Conservation (phyloP, 352 stramenopile genomes). For the Globisporangium parvum region DNA sequence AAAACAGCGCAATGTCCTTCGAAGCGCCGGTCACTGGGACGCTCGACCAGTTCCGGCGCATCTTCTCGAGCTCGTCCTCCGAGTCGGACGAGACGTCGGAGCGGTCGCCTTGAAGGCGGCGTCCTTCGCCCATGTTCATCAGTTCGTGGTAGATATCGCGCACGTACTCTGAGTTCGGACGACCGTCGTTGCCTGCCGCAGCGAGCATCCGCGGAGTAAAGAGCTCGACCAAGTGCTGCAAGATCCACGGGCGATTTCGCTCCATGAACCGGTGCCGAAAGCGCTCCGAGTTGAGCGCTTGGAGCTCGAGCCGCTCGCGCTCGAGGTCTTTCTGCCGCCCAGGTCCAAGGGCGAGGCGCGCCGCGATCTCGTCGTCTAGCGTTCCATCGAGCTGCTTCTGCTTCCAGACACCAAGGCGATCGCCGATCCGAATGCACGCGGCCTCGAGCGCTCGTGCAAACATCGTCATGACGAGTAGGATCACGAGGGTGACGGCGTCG, state of each 20-base stretch:
- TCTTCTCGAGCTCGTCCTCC: constrained; percentile 88
- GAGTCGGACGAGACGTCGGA: constrained; percentile 92
- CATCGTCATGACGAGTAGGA: constrained; percentile 80
- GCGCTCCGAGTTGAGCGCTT: constrained; percentile 95
- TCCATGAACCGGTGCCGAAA: constrained; percentile 97
- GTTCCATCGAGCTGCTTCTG: constrained; percentile 90
- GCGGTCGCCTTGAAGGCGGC: constrained; percentile 81
- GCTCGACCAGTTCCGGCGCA: constrained; percentile 82
- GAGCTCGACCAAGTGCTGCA: constrained; percentile 95
- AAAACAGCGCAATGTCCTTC: constrained; percentile 89
- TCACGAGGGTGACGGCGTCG: constrained; percentile 88
- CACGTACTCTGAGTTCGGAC: constrained; percentile 92
- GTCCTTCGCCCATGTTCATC: constrained; percentile 89
- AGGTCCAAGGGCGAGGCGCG: constrained; percentile 92
- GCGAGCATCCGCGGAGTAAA: constrained; percentile 92
- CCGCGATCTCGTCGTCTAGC: constrained; percentile 94
- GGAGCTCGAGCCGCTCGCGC: constrained; percentile 92
- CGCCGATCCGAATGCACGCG: constrained; percentile 55
- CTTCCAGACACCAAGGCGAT: constrained; percentile 89
- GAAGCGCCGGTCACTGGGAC: constrained; percentile 77
- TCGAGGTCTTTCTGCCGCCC: constrained; percentile 93
- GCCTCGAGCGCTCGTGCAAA: constrained; percentile 67
- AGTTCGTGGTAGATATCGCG: constrained; percentile 95
- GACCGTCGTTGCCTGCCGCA: constrained; percentile 47
- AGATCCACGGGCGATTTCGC: constrained; percentile 94